Evolutionary conservation across 306 rosid species (phyloP).

Genomic region (Quercus mongolica): DNA sequence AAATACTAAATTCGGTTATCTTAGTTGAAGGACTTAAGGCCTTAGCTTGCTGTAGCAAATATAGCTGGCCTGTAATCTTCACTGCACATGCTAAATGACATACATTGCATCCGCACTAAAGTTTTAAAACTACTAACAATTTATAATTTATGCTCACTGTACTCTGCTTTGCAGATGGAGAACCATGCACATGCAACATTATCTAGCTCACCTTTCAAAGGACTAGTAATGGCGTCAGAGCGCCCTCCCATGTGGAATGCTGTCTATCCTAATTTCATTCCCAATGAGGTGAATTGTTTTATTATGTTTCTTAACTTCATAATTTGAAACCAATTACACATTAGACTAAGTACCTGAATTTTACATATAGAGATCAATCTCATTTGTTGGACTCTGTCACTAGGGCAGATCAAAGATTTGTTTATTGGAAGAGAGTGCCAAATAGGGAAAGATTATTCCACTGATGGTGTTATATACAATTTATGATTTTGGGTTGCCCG

Average conservation of each 20-base stretch:
- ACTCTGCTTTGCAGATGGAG: slow-evolving; percentile 56
- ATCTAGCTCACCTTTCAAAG: slow-evolving; percentile 54
- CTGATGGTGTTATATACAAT: too few species aligned
- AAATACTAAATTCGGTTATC: background rate
- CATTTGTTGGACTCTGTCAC: background rate
- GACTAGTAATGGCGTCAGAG: slow-evolving; percentile 53
- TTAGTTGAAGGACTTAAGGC: background rate
- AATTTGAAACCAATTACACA: background rate
- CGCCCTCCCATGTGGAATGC: slow-evolving; percentile 59
- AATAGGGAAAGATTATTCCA: too few species aligned
- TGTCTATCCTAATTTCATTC: slow-evolving; percentile 55
- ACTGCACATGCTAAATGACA: slow-evolving; percentile 9
- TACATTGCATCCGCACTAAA: background rate
- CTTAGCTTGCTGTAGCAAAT: background rate
- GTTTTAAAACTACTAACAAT: slow-evolving; percentile 4
- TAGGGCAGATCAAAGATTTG: too few species aligned
- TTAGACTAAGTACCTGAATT: background rate
- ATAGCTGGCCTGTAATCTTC: background rate
- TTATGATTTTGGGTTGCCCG: too few species aligned
- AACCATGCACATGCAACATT: slow-evolving; percentile 37
- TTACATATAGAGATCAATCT: background rate
- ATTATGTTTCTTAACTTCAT: slow-evolving; percentile 1
- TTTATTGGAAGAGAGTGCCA: too few species aligned
- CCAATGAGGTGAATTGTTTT: slow-evolving; percentile 56
- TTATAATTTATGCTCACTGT: slow-evolving; percentile 9